phyloP scores from a whole-genome alignment of 257 asterid species.

The Pogostemon cablin region DNA sequence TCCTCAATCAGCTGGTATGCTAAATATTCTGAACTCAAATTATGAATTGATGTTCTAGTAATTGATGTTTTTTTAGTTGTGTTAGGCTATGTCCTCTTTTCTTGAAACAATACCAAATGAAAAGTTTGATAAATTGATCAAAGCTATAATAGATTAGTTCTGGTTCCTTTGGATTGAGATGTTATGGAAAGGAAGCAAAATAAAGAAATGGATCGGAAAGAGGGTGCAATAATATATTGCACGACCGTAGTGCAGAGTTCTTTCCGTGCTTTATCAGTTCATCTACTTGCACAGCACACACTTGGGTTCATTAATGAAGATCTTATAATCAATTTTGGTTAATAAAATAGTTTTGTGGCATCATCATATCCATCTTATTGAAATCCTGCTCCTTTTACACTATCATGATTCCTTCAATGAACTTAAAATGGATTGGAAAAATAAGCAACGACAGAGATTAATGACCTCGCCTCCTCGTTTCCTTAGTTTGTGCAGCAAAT shows the following conservation, averaged over 20 bases:
- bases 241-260: not conserved
- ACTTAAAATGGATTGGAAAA: not conserved
- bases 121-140: not conserved
- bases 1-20: slow-evolving; percentile 75
- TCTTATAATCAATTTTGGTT: not conserved
- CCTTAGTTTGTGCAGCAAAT: slow-evolving; percentile 56
- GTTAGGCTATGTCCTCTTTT: not conserved
- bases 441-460: not conserved
- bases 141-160: not conserved
- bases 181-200: not conserved
- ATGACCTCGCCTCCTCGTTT: not conserved
- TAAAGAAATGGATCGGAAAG: not conserved
- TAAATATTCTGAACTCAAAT: slow-evolving; percentile 7
- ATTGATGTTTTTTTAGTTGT: not conserved
- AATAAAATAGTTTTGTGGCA: not conserved
- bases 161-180: slow-evolving; percentile 5
- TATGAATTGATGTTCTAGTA: not conserved
- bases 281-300: not conserved
- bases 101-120: not conserved
- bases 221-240: not conserved
- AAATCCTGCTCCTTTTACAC: not conserved
- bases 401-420: not conserved
- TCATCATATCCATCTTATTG: not conserved
- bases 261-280: not conserved
- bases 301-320: not conserved